Evolutionary conservation across 2,329 filamentous ascomycete genomes (phyloP).

Genomic region (Tolypocladium guangdongense): DNA sequence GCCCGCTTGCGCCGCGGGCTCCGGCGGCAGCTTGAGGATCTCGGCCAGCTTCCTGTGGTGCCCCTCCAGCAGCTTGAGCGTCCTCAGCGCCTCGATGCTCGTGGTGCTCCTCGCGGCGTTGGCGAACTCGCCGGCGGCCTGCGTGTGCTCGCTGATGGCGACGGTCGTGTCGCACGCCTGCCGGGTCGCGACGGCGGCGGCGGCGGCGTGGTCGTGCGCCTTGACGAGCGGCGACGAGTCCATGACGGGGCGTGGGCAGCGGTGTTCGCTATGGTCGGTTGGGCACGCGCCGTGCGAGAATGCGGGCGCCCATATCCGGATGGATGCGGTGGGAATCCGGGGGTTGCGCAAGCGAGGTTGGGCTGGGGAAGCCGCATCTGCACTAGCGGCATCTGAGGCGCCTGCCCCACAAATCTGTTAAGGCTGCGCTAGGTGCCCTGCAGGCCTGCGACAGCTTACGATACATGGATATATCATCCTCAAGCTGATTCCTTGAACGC

Average conservation of each 20-base stretch:
- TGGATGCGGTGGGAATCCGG: not conserved
- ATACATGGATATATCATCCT: too few relatives aligned
- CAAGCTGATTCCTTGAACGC: too few relatives aligned
- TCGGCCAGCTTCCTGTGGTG: constrained; percentile 79
- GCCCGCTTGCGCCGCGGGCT: constrained; percentile 23
- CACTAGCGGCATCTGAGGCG: not conserved
- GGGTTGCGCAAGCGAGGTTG: too few relatives aligned
- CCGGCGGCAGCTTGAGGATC: constrained; percentile 61
- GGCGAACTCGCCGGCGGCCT: constrained; percentile 81
- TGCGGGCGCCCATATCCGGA: not conserved
- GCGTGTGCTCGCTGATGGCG: constrained; percentile 78
- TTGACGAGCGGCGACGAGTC: constrained; percentile 32
- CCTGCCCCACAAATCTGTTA: not conserved
- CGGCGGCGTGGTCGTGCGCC: constrained; percentile 83
- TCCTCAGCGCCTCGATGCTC: constrained; percentile 64
- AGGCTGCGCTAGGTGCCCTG: not conserved
- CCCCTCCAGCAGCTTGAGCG: constrained; percentile 72
- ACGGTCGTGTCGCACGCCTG: constrained; percentile 66
- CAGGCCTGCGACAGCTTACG: too few relatives aligned
- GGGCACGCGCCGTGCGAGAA: not conserved
- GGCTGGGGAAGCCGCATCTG: not conserved
- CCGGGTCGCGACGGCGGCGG: constrained; percentile 68
- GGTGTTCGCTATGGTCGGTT: not conserved
- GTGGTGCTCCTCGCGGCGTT: constrained; percentile 65
- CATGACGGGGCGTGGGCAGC: constrained; percentile 13